A percentile compares a stretch with the other conserved stretches of the same genome.
Evolutionary conservation across 139 green algal species (phyloP).

Genomic region (Yamagishiella unicocca): DNA sequence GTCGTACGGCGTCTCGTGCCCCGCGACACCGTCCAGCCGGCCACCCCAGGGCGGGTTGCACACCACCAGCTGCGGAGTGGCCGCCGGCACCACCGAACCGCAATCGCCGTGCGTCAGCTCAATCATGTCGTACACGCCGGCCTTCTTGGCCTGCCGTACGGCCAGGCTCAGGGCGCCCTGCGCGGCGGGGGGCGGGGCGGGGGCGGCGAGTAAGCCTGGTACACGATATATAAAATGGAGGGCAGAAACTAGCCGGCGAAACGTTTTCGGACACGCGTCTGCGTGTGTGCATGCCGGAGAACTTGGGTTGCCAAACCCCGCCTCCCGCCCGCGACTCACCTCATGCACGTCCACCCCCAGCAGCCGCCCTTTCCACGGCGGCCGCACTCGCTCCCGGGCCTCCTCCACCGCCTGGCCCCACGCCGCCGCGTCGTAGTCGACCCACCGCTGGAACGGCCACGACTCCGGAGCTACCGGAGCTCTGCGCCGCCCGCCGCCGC

Average conservation of each 20-base stretch:
- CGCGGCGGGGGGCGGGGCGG: background rate
- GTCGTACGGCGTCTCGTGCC: background rate
- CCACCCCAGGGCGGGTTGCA: constrained; percentile 93
- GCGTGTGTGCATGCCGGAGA: background rate
- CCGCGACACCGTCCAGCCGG: constrained; percentile 64
- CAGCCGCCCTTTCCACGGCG: constrained; percentile 46
- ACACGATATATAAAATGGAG: too few species aligned
- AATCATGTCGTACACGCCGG: constrained; percentile 60
- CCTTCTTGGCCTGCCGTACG: constrained; percentile 50
- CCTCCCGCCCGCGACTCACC: constrained; percentile 31
- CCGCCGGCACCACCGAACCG: constrained; percentile 56
- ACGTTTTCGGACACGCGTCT: too few species aligned
- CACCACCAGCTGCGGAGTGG: constrained; percentile 77
- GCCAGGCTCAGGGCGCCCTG: constrained; percentile 75
- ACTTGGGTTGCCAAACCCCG: too few species aligned
- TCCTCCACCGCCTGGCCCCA: constrained; percentile 59
- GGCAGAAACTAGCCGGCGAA: too few species aligned
- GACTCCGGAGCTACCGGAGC: background rate
- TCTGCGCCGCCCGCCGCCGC: background rate
- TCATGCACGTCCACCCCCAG: constrained; percentile 77
- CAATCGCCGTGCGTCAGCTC: constrained; percentile 62
- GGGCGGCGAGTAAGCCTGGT: too few species aligned
- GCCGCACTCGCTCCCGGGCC: constrained; percentile 36
- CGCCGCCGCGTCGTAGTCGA: constrained; percentile 63
- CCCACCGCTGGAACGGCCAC: constrained; percentile 84